Conservation (phyloP, 306 rosid genomes). For the Sophora flavescens region DNA sequence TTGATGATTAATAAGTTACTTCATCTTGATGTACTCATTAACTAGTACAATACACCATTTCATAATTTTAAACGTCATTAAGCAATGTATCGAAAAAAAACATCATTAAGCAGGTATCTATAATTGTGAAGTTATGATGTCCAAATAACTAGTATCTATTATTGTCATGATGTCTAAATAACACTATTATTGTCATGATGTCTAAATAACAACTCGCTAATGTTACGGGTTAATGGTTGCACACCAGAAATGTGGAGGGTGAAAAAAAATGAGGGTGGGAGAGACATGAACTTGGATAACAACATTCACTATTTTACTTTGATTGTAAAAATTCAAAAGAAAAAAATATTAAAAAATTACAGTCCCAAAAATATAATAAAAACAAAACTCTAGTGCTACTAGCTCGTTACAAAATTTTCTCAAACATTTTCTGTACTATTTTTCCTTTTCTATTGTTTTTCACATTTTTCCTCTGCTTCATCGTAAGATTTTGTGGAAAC, state of each 20-base stretch:
- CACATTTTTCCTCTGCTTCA: neutral
- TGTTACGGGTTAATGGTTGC: neutral
- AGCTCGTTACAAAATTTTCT: neutral
- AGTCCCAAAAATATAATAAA: neutral
- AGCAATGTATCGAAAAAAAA: no score
- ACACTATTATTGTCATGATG: no score
- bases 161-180: no score
- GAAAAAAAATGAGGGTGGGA: slow-evolving; percentile 22
- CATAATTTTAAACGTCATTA: no score
- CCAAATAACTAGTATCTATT: no score
- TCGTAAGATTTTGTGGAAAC: neutral
- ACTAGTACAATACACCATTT: no score
- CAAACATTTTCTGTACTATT: no score
- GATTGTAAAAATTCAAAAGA: neutral
- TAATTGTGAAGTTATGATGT: no score
- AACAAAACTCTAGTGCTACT: neutral
- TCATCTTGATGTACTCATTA: no score
- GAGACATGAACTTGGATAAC: slow-evolving; percentile 32
- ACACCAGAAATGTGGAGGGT: slow-evolving; percentile 46
- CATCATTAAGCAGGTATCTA: no score
- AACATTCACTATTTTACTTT: slow-evolving; percentile 44
- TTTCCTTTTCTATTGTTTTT: neutral
- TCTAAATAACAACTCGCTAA: no score
- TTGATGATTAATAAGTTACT: no score
- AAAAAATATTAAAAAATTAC: neutral